These are phyloP conservation scores for Metschnikowia aberdeeniae DNA, from an alignment of 805 yeast genomes.

Conservation along the genomic window DNA sequence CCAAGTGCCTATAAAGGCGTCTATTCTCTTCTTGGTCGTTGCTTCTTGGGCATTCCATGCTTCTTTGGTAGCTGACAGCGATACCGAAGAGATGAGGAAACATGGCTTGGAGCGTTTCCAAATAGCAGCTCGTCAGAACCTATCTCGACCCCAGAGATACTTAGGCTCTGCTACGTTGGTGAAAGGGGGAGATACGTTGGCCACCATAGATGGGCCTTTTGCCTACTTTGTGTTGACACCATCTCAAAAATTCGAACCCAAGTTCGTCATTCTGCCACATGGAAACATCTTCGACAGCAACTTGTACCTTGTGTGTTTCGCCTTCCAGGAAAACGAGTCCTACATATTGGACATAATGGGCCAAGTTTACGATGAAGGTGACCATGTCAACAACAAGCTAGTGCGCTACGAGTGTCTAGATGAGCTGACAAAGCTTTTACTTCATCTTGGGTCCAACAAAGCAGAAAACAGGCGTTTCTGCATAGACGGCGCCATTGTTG, in stretches of 20 bases:
- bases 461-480: conserved; percentile 50
- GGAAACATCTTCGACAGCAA: conserved; percentile 42
- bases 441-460: conserved; percentile 13
- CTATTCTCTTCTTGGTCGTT: conserved; percentile 53
- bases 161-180: conserved; percentile 34
- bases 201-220: conserved; percentile 29
- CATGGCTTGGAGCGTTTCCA: conserved; percentile 65
- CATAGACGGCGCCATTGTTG: conserved; percentile 57
- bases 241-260: conserved; percentile 53
- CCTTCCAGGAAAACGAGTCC: conserved; percentile 23
- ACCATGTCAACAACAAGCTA: conserved; percentile 45
- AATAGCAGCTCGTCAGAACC: conserved; percentile 58
- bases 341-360: conserved; percentile 52
- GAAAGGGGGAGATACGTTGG: conserved; percentile 9
- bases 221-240: conserved; percentile 60
- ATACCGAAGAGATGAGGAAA: conserved; percentile 59
- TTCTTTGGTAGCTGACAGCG: conserved; percentile 75
- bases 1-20: conserved; percentile 10
- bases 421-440: conserved; percentile 20
- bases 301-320: conserved; percentile 47
- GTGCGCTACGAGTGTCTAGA: conserved; percentile 44
- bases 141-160: conserved; percentile 49
- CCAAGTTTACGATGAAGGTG: conserved; percentile 53
- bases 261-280: conserved; percentile 59
- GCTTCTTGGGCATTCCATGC: conserved; percentile 87